Percentiles rank a stretch among this genome's conserved stretches.
Evolutionary conservation across 441 rosid species (phyloP).

Genomic region (Biscutella auriculata): DNA sequence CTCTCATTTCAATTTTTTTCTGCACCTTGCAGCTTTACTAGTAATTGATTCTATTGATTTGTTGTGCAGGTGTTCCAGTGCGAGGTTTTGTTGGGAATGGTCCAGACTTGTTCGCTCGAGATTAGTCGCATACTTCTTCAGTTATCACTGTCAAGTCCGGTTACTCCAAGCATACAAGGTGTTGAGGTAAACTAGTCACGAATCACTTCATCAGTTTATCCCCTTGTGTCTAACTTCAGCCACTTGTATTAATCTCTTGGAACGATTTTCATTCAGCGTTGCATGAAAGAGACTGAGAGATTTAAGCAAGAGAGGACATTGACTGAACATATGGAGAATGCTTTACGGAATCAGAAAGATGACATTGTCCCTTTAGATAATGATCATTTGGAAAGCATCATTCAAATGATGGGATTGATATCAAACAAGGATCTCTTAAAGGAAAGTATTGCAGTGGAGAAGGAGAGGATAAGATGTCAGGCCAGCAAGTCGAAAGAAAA

Average conservation of each 20-base stretch:
- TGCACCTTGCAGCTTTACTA: neutral
- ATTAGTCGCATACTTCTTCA: conserved; percentile 38
- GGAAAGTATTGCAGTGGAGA: conserved; percentile 74
- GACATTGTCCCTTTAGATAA: conserved; percentile 35
- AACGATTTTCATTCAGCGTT: conserved; percentile 37
- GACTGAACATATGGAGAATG: conserved; percentile 38
- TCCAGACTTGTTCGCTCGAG: conserved; percentile 50
- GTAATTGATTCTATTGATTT: neutral
- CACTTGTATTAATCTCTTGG: conserved; percentile 21
- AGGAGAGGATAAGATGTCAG: conserved; percentile 47
- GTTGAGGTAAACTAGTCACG: conserved; percentile 42
- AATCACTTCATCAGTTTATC: neutral
- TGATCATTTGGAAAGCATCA: conserved; percentile 31
- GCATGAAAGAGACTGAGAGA: conserved; percentile 48
- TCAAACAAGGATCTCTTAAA: conserved; percentile 56
- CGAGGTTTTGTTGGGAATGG: conserved; percentile 40
- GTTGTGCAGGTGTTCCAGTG: conserved; percentile 44
- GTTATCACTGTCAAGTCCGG: conserved; percentile 36
- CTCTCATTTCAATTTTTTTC: neutral
- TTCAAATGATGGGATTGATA: conserved; percentile 44
- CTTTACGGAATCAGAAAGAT: conserved; percentile 36
- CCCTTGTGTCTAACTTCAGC: neutral
- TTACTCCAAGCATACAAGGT: conserved; percentile 31
- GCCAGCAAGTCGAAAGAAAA: conserved; percentile 25
- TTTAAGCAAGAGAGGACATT: conserved; percentile 32